Evolutionary conservation across 768 basidiomycete genomes (phyloP).

Genomic region (Mycena vitilis): DNA sequence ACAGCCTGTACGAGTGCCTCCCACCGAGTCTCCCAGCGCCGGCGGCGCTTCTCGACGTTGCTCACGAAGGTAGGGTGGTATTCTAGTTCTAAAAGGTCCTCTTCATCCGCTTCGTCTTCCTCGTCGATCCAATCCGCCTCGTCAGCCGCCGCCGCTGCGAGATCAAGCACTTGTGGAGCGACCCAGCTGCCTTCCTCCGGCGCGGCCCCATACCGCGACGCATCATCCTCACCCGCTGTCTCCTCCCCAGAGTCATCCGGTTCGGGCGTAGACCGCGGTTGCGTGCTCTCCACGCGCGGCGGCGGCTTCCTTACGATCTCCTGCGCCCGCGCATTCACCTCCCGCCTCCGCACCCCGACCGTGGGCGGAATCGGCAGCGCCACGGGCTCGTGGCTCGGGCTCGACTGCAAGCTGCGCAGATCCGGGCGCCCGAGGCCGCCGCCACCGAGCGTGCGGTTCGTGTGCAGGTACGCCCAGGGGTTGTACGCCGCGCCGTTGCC

Average conservation of each 20-base stretch:
- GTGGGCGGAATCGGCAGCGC: conserved; percentile 63
- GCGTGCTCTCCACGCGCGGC: conserved; percentile 84
- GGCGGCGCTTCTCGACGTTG: conserved; percentile 73
- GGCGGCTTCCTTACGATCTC: conserved; percentile 66
- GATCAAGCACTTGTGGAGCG: conserved; percentile 39
- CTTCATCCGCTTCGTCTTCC: conserved; percentile 75
- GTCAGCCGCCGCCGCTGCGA: conserved; percentile 43
- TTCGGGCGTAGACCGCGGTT: conserved; percentile 67
- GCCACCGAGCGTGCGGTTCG: conserved; percentile 59
- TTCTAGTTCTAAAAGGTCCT: conserved; percentile 80
- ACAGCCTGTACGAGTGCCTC: conserved; percentile 81
- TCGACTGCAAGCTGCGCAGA: conserved; percentile 70
- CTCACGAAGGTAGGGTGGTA: conserved; percentile 79
- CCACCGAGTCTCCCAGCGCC: conserved; percentile 83
- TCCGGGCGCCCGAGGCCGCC: conserved; percentile 26
- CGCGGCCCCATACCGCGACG: conserved; percentile 44
- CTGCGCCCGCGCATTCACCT: conserved; percentile 40
- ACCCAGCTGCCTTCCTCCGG: conserved; percentile 53
- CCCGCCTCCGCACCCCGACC: conserved; percentile 59
- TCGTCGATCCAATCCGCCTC: conserved; percentile 79
- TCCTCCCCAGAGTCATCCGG: conserved; percentile 85
- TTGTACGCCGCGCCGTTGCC: conserved; percentile 59
- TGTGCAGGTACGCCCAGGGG: conserved; percentile 80
- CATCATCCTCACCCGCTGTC: conserved; percentile 71
- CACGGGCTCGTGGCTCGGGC: conserved; percentile 77